Evolutionary conservation across 1,284 basidiomycete genomes (phyloP).

Genomic region (Xerocomus cyaneibrunnescens): DNA sequence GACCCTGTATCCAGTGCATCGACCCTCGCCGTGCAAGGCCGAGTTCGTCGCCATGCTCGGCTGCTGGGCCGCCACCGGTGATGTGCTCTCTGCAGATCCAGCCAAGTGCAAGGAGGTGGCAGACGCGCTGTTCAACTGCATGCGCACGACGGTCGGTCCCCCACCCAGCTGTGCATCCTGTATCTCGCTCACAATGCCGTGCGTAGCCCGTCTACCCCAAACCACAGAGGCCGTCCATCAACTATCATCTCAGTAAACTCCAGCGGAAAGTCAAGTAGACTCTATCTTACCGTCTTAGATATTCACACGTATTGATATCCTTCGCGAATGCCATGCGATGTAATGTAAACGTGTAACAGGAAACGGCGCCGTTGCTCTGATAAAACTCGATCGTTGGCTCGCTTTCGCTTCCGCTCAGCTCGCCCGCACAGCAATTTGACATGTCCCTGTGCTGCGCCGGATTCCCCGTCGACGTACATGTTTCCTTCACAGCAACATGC

Average conservation of each 20-base stretch:
- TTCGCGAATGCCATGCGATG: constrained; percentile 19
- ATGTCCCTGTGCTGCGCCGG: constrained; percentile 1
- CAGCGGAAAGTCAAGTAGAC: constrained; percentile 67
- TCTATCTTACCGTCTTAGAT: constrained; percentile 24
- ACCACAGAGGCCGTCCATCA: constrained; percentile 70
- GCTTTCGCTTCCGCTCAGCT: neutral
- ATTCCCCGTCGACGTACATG: neutral
- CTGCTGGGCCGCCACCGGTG: constrained; percentile 87
- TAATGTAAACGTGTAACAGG: constrained; percentile 16
- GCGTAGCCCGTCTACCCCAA: constrained; percentile 62
- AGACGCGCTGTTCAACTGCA: constrained; percentile 76
- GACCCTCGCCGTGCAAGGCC: constrained; percentile 36
- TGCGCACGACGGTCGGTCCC: constrained; percentile 76
- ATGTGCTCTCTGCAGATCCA: constrained; percentile 58
- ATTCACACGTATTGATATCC: constrained; percentile 14
- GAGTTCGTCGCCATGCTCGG: constrained; percentile 84
- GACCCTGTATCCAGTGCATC: constrained; percentile 13
- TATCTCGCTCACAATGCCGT: constrained; percentile 26
- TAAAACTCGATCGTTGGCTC: neutral
- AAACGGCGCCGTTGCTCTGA: constrained; percentile 1
- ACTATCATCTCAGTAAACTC: constrained; percentile 80
- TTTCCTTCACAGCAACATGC: constrained; percentile 15
- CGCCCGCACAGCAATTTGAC: neutral
- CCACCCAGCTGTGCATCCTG: neutral
- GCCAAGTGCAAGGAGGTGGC: constrained; percentile 63